A percentile compares a stretch with the other conserved stretches of the same genome.
Evolutionary conservation across 805 yeast species (phyloP).

Genomic region (Saturnispora silvae): DNA sequence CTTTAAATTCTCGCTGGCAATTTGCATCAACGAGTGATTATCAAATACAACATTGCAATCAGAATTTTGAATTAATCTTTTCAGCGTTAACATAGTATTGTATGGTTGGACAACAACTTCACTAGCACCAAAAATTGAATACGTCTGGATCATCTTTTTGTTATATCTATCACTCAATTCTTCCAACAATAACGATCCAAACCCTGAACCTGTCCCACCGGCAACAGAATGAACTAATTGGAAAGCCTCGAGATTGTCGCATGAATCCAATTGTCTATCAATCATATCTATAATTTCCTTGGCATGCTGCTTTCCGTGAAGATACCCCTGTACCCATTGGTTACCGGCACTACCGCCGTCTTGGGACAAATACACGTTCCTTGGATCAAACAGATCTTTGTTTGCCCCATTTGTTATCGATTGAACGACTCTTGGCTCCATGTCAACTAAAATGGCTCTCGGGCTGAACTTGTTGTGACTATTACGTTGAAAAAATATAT

Average conservation of each 20-base stretch:
- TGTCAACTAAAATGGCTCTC: slow-evolving; percentile 71
- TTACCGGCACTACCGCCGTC: slow-evolving; percentile 93
- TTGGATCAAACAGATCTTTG: slow-evolving; percentile 59
- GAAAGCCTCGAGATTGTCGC: slow-evolving; percentile 84
- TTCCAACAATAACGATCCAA: slow-evolving; percentile 62
- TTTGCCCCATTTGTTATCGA: slow-evolving; percentile 30
- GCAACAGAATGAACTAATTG: slow-evolving; percentile 91
- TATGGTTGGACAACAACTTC: slow-evolving; percentile 99
- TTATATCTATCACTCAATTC: slow-evolving; percentile 68
- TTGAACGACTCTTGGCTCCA: slow-evolving; percentile 82
- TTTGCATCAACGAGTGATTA: slow-evolving; percentile 68
- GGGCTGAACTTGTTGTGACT: slow-evolving; percentile 74
- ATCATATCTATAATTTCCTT: slow-evolving; percentile 76
- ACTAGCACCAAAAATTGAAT: slow-evolving; percentile 78
- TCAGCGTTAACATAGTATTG: slow-evolving; percentile 74
- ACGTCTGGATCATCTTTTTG: slow-evolving; percentile 75
- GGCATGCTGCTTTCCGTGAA: slow-evolving; percentile 54
- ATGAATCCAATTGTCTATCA: slow-evolving; percentile 81
- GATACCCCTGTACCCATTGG: slow-evolving; percentile 89
- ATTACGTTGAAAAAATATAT: slow-evolving; percentile 68
- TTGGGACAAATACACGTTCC: slow-evolving; percentile 69
- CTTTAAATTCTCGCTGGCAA: slow-evolving; percentile 55
- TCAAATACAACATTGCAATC: slow-evolving; percentile 80
- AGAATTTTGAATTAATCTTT: slow-evolving; percentile 71
- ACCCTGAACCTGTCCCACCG: slow-evolving; percentile 97